Evolutionary conservation across 1,284 basidiomycete species (phyloP).

Genomic region (Hortiboletus rubellus): DNA sequence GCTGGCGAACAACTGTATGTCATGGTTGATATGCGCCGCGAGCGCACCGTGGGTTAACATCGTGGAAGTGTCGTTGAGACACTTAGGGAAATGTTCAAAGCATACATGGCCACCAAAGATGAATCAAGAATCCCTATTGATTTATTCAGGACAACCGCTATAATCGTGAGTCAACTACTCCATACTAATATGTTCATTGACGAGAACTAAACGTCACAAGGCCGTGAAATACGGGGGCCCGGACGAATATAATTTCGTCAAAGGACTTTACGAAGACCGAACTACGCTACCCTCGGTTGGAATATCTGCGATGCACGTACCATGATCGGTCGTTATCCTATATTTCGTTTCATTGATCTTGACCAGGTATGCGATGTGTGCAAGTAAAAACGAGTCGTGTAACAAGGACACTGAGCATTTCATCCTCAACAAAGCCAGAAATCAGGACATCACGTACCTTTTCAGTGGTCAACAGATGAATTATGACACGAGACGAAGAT

Average conservation of each 20-base stretch:
- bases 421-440: slow-evolving; percentile 49
- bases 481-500: slow-evolving; percentile 34
- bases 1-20: slow-evolving; percentile 61
- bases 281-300: slow-evolving; percentile 69
- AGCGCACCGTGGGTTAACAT: not conserved
- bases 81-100: slow-evolving; percentile 72
- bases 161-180: slow-evolving; percentile 40
- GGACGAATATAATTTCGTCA: slow-evolving; percentile 76
- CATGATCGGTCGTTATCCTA: not conserved
- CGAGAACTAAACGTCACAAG: slow-evolving; percentile 33
- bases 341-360: slow-evolving; percentile 5
- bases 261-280: slow-evolving; percentile 70
- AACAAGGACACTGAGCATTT: slow-evolving; percentile 50
- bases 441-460: slow-evolving; percentile 55
- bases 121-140: slow-evolving; percentile 81
- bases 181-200: slow-evolving; percentile 2
- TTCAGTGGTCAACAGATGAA: slow-evolving; percentile 40
- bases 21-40: not conserved
- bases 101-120: slow-evolving; percentile 73
- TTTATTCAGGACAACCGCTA: slow-evolving; percentile 57
- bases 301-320: slow-evolving; percentile 64
- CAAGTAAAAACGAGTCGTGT: slow-evolving; percentile 37
- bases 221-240: slow-evolving; percentile 75
- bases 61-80: slow-evolving; percentile 66
- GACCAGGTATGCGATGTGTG: slow-evolving; percentile 36